phyloP scores from a whole-genome alignment of 129 eudicot species.

The Tagetes erecta region DNA sequence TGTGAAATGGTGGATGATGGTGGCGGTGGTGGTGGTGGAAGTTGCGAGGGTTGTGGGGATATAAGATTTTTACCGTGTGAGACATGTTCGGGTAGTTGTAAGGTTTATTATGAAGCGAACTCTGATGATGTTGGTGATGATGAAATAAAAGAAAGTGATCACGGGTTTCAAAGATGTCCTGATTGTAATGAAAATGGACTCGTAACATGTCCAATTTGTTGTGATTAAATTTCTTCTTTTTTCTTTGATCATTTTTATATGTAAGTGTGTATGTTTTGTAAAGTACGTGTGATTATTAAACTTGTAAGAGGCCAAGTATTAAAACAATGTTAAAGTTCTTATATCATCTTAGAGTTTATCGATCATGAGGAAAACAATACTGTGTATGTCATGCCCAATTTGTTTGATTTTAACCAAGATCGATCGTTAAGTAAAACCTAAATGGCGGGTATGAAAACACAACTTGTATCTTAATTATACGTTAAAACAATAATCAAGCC shows the following conservation, averaged over 20 bases:
- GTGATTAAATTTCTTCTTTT: conserved; percentile 41
- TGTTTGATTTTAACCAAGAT: too few species aligned
- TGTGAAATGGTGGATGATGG: conserved; percentile 49
- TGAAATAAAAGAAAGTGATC: conserved; percentile 64
- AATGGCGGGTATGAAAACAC: too few species aligned
- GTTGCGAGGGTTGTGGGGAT: conserved; percentile 86
- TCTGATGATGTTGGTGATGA: conserved; percentile 33
- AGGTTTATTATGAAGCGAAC: conserved; percentile 60
- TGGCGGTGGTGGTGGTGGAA: neutral
- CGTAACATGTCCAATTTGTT: conserved; percentile 75
- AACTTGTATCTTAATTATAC: too few species aligned
- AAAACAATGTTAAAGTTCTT: too few species aligned
- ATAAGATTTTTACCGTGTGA: conserved; percentile 83
- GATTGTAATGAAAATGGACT: conserved; percentile 97
- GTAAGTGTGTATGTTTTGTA: conserved; percentile 18
- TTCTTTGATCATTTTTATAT: neutral
- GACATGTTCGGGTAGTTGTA: conserved; percentile 93
- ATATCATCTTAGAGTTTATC: too few species aligned
- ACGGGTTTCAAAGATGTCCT: conserved; percentile 85
- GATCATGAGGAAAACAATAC: too few species aligned
- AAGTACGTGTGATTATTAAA: conserved; percentile 23
- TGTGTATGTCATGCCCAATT: too few species aligned
- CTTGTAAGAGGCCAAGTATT: neutral
- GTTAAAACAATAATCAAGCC: too few species aligned
- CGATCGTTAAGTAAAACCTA: too few species aligned